Conservation (phyloP, 805 yeast genomes). For the Kluyveromyces starmeri region DNA sequence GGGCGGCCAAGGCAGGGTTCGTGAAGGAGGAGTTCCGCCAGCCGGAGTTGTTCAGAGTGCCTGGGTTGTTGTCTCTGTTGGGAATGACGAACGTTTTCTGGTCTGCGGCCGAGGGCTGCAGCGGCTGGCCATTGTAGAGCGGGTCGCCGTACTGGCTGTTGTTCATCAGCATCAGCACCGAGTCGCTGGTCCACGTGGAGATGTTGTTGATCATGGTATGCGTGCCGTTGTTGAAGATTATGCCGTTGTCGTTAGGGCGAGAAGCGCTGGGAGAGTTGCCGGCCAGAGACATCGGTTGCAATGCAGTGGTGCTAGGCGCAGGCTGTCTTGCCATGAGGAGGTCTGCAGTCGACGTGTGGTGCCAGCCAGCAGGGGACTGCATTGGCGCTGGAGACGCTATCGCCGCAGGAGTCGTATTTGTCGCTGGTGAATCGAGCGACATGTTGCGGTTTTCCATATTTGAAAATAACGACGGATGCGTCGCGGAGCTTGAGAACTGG, state of each 20-base stretch:
- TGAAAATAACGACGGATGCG: neutral
- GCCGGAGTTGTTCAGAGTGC: slow-evolving; percentile 1
- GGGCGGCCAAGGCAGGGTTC: slow-evolving; percentile 5
- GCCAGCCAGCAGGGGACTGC: neutral
- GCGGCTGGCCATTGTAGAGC: slow-evolving; percentile 1
- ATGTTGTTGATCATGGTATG: slow-evolving; percentile 54
- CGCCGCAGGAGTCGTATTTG: too few relatives aligned
- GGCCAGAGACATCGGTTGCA: neutral
- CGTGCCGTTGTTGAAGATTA: slow-evolving; percentile 33
- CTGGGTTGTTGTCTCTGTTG: slow-evolving; percentile 4
- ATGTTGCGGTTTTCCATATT: neutral
- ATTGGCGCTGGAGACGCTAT: neutral
- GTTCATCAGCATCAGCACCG: slow-evolving; percentile 16
- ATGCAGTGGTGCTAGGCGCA: neutral
- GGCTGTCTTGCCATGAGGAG: slow-evolving; percentile 4
- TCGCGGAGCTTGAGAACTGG: neutral
- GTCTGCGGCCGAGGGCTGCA: neutral
- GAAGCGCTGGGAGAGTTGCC: neutral
- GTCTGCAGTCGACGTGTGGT: slow-evolving; percentile 1
- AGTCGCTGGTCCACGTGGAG: slow-evolving; percentile 44
- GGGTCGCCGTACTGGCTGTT: slow-evolving; percentile 2
- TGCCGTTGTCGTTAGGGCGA: slow-evolving; percentile 9
- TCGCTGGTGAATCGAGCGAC: slow-evolving; percentile 1
- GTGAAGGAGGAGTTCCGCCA: slow-evolving; percentile 5
- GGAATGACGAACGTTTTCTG: slow-evolving; percentile 3